Evolutionary conservation across 148 eudicot species (phyloP).

Genomic region (Cornus suecica): DNA sequence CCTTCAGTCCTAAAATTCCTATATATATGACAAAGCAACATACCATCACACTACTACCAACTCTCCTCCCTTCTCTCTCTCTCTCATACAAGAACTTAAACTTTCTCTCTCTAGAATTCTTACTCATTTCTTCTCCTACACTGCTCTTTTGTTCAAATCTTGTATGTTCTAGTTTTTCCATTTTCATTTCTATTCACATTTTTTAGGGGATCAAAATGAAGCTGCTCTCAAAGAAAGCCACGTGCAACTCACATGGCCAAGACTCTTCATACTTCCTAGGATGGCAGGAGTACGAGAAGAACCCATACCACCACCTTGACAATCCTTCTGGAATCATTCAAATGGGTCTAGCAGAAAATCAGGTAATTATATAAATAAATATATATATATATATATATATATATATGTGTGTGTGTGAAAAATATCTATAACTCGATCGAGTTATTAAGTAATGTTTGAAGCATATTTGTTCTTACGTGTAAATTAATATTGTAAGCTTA

Average conservation of each 20-base stretch:
- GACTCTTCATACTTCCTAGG: constrained; percentile 82
- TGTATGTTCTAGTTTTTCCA: not conserved
- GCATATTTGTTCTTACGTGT: too few species aligned
- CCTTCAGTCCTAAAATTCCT: not conserved
- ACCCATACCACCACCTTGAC: constrained; percentile 39
- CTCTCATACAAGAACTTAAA: not conserved
- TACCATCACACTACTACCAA: constrained; percentile 14
- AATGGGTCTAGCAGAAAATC: constrained; percentile 83
- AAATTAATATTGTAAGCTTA: too few species aligned
- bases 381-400: too few species aligned
- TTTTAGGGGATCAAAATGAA: constrained; percentile 17
- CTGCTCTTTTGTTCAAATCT: not conserved
- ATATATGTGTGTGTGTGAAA: too few species aligned
- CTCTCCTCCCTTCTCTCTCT: constrained; percentile 9
- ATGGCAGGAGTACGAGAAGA: constrained; percentile 75
- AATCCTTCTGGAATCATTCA: constrained; percentile 72
- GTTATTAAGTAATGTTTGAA: too few species aligned
- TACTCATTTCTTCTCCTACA: not conserved
- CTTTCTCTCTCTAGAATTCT: constrained; percentile 2
- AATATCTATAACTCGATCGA: too few species aligned
- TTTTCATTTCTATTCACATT: too few species aligned
- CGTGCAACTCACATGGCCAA: constrained; percentile 60
- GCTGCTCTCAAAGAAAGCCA: constrained; percentile 49
- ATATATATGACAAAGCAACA: constrained; percentile 22
- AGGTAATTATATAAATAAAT: constrained; percentile 6